phyloP scores from a whole-genome alignment of 352 stramenopile species.

The Globisporangium megalacanthum region DNA sequence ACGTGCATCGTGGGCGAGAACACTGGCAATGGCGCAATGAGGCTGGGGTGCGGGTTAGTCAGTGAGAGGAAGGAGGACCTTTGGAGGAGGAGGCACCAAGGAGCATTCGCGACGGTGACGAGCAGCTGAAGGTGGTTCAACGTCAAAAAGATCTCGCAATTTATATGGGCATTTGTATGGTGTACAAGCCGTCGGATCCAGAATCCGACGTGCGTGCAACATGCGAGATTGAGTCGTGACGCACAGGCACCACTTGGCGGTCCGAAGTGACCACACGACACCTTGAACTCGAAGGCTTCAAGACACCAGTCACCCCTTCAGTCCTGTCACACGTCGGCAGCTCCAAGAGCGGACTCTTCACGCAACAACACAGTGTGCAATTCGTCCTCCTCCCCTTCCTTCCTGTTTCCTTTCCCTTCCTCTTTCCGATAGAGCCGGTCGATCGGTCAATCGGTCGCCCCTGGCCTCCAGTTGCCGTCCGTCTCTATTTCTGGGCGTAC shows the following conservation, averaged over 20 bases:
- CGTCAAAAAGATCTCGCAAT: constrained; percentile 2
- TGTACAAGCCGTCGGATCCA: neutral
- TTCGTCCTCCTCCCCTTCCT: neutral
- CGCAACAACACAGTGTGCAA: neutral
- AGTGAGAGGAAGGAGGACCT: neutral
- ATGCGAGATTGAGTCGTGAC: constrained; percentile 6
- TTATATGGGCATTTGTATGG: constrained; percentile 7
- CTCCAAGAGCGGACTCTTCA: no score
- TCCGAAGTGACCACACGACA: neutral
- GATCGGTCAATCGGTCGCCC: no score
- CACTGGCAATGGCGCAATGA: neutral
- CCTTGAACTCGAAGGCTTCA: neutral
- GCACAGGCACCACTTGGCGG: constrained; percentile 1
- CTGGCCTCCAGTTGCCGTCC: no score
- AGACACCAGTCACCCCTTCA: no score
- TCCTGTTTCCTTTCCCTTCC: neutral
- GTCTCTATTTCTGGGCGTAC: constrained; percentile 50
- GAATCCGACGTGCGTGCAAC: constrained; percentile 10
- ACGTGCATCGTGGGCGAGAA: constrained; percentile 4
- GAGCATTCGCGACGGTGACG: neutral
- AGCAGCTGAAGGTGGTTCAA: no score
- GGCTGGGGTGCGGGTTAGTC: neutral
- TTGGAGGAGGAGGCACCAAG: neutral
- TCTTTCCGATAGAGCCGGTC: no score
- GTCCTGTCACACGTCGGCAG: no score